Conservation (phyloP, 441 rosid genomes). For the Jatropha podagrica region DNA sequence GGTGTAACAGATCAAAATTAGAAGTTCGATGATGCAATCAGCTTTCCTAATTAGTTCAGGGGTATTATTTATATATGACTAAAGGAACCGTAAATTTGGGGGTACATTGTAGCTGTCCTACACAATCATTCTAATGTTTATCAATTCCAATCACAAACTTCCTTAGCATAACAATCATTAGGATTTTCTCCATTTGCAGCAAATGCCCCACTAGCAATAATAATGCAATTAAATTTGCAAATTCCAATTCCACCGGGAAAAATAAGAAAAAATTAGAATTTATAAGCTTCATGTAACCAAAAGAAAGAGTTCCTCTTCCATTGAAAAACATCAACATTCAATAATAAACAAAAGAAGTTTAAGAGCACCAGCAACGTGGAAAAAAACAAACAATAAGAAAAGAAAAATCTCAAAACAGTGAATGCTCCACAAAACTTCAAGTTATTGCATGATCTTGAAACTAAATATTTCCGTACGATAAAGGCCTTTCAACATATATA, state of each 20-base stretch:
- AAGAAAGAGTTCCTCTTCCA: neutral
- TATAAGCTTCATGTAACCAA: neutral
- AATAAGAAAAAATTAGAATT: no score
- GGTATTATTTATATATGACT: neutral
- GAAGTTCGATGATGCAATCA: no score
- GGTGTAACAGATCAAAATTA: no score
- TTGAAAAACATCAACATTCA: neutral
- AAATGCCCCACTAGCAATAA: neutral
- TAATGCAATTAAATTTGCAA: neutral
- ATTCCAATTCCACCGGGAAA: neutral
- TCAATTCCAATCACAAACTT: neutral
- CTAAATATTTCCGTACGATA: neutral
- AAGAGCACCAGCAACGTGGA: neutral
- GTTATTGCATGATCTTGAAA: neutral
- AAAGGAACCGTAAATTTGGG: neutral
- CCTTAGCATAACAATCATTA: neutral
- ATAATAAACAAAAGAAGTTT: neutral
- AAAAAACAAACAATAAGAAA: neutral
- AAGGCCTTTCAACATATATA: neutral
- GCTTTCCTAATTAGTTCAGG: no score
- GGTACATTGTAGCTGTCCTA: neutral
- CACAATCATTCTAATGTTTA: neutral
- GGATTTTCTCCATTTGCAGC: neutral
- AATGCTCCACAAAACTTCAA: conserved; percentile 10
- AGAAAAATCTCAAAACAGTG: neutral